Evolutionary conservation across 2,329 filamentous ascomycete genomes (phyloP).

Genomic region (Exophiala xenobiotica): DNA sequence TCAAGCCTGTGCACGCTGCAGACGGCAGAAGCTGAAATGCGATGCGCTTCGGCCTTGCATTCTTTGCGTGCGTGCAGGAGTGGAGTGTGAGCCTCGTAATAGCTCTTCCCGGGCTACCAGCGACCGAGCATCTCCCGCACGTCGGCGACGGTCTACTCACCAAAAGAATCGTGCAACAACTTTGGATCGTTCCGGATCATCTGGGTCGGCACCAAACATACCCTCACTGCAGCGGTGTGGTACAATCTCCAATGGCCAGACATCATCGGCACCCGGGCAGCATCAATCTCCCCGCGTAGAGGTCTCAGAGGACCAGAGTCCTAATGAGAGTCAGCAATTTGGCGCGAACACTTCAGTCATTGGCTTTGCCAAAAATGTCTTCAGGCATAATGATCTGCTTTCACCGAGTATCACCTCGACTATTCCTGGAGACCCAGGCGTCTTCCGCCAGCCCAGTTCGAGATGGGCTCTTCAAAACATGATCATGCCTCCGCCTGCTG

Average conservation of each 20-base stretch:
- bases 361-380: constrained; percentile 29
- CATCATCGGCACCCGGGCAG: not conserved
- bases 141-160: not conserved
- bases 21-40: constrained; percentile 46
- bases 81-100: constrained; percentile 25
- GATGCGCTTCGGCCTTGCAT: constrained; percentile 55
- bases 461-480: constrained; percentile 25
- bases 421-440: constrained; percentile 24
- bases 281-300: not conserved
- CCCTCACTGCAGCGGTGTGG: not conserved
- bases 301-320: not conserved
- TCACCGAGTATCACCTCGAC: constrained; percentile 25
- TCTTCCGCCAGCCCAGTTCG: constrained; percentile 11
- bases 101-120: constrained; percentile 3
- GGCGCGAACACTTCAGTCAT: constrained; percentile 28
- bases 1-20: constrained; percentile 28
- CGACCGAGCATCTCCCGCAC: constrained; percentile 5
- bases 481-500: constrained; percentile 19
- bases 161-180: not conserved
- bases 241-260: not conserved
- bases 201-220: not conserved
- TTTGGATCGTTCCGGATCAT: not conserved
- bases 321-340: constrained; percentile 22
- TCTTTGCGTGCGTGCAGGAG: constrained; percentile 23
- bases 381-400: constrained; percentile 20